phyloP scores from a whole-genome alignment of 768 basidiomycete species.

The Mycena haematopus region DNA sequence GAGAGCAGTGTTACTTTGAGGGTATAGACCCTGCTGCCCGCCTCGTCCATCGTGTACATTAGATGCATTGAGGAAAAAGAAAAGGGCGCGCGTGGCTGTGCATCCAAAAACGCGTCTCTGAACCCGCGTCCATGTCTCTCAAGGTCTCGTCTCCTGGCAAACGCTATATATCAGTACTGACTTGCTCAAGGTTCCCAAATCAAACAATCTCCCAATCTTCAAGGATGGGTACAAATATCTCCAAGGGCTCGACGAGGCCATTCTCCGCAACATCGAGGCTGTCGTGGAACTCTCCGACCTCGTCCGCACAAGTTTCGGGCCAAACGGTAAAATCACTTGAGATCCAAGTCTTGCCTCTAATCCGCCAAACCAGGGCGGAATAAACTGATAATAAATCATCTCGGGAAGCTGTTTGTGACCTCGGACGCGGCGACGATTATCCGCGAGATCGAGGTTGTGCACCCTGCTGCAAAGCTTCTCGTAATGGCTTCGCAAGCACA shows the following conservation, averaged over 20 bases:
- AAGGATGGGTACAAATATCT: slow-evolving; percentile 97
- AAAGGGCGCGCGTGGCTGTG: slow-evolving; percentile 14
- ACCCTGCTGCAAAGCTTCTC: slow-evolving; percentile 98
- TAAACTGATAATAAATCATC: slow-evolving; percentile 97
- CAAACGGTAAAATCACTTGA: slow-evolving; percentile 63
- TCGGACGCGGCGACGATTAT: slow-evolving; percentile 99
- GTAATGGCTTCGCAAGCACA: slow-evolving; percentile 99
- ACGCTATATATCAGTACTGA: no score
- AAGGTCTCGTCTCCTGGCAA: slow-evolving; percentile 57
- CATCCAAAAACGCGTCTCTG: slow-evolving; percentile 23
- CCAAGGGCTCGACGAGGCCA: slow-evolving; percentile 95
- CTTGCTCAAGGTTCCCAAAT: slow-evolving; percentile 91
- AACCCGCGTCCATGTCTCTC: slow-evolving; percentile 69
- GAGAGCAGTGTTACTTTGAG: slow-evolving; percentile 69
- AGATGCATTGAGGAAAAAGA: slow-evolving; percentile 75
- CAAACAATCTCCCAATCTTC: slow-evolving; percentile 89
- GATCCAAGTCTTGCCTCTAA: slow-evolving; percentile 10
- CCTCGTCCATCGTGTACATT: slow-evolving; percentile 88
- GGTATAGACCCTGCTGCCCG: slow-evolving; percentile 87
- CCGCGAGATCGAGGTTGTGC: slow-evolving; percentile 96
- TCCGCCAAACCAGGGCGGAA: slow-evolving; percentile 72
- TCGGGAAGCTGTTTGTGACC: slow-evolving; percentile 94
- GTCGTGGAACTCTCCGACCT: slow-evolving; percentile 95
- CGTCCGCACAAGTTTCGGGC: slow-evolving; percentile 95
- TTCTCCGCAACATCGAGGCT: slow-evolving; percentile 94